Evolutionary conservation across 2,329 filamentous ascomycete species (phyloP), one percentile per base, ranked within the genome.

Genomic region (Aspergillus sp.): DNA sequence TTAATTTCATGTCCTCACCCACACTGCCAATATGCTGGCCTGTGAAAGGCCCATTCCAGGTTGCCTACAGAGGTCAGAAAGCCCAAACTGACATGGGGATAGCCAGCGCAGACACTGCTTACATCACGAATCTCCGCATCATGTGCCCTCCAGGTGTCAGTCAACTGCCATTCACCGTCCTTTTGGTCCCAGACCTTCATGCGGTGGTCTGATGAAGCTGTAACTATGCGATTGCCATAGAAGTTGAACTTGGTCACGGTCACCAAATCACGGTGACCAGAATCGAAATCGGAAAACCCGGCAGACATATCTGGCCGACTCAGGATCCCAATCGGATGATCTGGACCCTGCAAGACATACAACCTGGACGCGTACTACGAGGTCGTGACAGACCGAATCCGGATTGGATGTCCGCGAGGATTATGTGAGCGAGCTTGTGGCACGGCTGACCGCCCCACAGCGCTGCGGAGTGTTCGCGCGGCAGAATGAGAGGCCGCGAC

Each of bases 21-120:
- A 97, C 89, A 53, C 90, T 96, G 56, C 89, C 93, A 65, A 98
- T 81, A 66, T 96, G 85, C 70, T 95, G 91, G 64, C 95, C 95
- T 58, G 95, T 87, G 62, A 90, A 93, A 0, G 92, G 90, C 1
- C 92, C 91, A 56, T 96, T 90, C 93, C 93, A 98, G 81, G 95
- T 91, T 54, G 96, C 87, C 90, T 93, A 45, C 26, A 66, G 58
- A 62, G 20, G 30, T 60, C 64, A 70, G 60, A 66, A 62, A 59
- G 26, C 30, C 43, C 41, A 63, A 67, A 64, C 60, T 55, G 48
- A 39, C 26, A 53, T 24, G 32, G 51, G 36, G 38, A 50, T 47
- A 56, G 64, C 32, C 32, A 67, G 59, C 59, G 57, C 61, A 48
- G 45, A 36, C 47, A n/a, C 41, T 54, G 77, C 80, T 76, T 78